Percentiles rank a stretch among this genome's conserved stretches.
phyloP scores from a whole-genome alignment of 106 monocot species.

The Platanthera guangdongensis region DNA sequence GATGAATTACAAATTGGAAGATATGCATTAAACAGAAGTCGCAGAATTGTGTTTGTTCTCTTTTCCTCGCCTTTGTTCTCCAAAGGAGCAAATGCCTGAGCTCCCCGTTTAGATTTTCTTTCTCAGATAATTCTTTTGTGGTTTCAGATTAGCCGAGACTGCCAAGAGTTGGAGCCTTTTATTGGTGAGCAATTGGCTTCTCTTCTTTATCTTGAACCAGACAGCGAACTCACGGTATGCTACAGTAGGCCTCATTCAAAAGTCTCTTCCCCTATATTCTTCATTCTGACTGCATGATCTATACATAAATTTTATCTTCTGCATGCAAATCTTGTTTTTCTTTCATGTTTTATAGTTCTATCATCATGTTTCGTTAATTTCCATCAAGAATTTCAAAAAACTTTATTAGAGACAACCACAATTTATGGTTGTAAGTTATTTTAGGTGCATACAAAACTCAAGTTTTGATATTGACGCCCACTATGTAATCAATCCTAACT shows the following conservation, averaged over 20 bases:
- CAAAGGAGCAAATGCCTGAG: too few relatives aligned
- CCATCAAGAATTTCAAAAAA: neutral
- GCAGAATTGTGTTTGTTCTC: too few relatives aligned
- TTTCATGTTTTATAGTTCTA: neutral
- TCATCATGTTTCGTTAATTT: neutral
- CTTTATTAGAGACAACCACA: neutral
- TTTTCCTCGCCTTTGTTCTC: too few relatives aligned
- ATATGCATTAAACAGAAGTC: too few relatives aligned
- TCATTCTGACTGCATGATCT: neutral
- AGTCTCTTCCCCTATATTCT: neutral
- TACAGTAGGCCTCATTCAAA: neutral
- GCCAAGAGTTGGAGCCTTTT: constrained; percentile 95
- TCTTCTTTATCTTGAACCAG: constrained; percentile 89
- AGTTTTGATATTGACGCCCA: neutral
- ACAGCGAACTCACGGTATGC: constrained; percentile 95
- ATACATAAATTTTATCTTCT: neutral
- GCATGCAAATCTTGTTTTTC: neutral
- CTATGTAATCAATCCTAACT: neutral
- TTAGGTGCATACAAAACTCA: neutral
- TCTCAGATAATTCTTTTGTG: too few relatives aligned
- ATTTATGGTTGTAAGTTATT: neutral
- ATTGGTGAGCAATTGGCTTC: constrained; percentile 96
- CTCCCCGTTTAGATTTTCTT: too few relatives aligned
- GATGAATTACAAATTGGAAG: too few relatives aligned
- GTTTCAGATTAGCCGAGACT: too few relatives aligned